These are phyloP conservation scores for Pezicula neosporulosa DNA, from an alignment of 2,329 filamentous ascomycete species.

Conservation along the genomic window DNA sequence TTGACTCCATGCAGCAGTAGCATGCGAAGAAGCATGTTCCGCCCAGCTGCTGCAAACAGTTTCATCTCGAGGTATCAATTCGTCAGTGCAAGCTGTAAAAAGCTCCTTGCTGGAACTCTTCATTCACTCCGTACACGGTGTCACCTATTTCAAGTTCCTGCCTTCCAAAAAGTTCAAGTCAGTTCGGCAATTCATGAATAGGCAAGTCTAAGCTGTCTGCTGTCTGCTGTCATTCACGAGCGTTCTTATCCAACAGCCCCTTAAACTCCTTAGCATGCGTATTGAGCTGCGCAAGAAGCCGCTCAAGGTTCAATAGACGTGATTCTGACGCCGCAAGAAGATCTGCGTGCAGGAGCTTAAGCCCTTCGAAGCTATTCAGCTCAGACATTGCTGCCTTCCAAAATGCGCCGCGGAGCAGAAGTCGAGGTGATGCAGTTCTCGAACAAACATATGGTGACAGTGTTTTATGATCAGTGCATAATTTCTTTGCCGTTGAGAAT, in stretches of 20 bases:
- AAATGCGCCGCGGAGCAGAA: slow-evolving; percentile 18
- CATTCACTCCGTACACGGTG: slow-evolving; percentile 76
- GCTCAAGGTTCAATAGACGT: slow-evolving; percentile 66
- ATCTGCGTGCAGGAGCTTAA: slow-evolving; percentile 84
- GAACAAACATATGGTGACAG: slow-evolving; percentile 12
- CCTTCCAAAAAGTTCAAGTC: slow-evolving; percentile 48
- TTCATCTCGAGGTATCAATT: slow-evolving; percentile 47
- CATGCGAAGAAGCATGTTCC: slow-evolving; percentile 54
- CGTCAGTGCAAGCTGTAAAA: slow-evolving; percentile 86
- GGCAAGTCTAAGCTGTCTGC: slow-evolving; percentile 59
- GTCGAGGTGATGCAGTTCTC: not conserved
- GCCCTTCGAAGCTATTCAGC: slow-evolving; percentile 67
- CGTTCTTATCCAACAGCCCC: slow-evolving; percentile 70
- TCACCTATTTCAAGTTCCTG: slow-evolving; percentile 70
- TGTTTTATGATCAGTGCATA: not conserved
- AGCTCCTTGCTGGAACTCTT: slow-evolving; percentile 80
- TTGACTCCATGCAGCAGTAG: too few relatives aligned
- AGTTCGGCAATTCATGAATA: slow-evolving; percentile 9
- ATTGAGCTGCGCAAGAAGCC: slow-evolving; percentile 64
- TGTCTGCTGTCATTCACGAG: slow-evolving; percentile 72
- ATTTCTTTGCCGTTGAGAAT: not conserved
- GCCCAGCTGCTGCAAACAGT: slow-evolving; percentile 66
- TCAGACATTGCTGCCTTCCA: slow-evolving; percentile 58
- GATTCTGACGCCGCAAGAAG: slow-evolving; percentile 73
- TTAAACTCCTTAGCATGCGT: slow-evolving; percentile 63